Percentiles rank a stretch among this genome's conserved stretches.
These are phyloP conservation scores for Salix udensis DNA, from an alignment of 345 rosid genomes.

Conservation along the genomic window DNA sequence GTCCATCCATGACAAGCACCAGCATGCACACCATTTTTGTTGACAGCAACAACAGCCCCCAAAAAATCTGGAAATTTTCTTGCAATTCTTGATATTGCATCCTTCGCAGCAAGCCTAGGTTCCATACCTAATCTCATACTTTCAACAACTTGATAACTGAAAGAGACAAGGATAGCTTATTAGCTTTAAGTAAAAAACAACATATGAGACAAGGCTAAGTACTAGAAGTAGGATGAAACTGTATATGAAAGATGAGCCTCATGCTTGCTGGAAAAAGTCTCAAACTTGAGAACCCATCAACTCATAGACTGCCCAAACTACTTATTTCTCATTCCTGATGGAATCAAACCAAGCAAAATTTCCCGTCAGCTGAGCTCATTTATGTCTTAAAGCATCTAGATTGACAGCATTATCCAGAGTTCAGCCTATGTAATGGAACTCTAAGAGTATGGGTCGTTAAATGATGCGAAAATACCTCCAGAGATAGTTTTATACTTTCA, in stretches of 20 bases:
- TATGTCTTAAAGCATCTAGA: background rate
- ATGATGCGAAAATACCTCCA: no score
- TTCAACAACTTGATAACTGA: slow-evolving; percentile 92
- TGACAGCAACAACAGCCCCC: slow-evolving; percentile 85
- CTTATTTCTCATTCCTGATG: background rate
- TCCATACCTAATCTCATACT: slow-evolving; percentile 90
- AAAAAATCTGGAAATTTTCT: slow-evolving; percentile 69
- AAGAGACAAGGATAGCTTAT: background rate
- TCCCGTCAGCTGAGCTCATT: background rate
- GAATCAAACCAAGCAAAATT: background rate
- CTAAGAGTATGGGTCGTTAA: background rate
- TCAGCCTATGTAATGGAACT: background rate
- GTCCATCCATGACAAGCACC: slow-evolving; percentile 96
- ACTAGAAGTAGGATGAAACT: background rate
- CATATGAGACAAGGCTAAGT: background rate
- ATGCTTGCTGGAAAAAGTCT: background rate
- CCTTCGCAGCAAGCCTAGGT: slow-evolving; percentile 71
- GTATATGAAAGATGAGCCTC: background rate
- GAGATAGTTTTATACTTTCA: background rate
- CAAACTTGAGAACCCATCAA: background rate
- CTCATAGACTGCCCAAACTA: background rate
- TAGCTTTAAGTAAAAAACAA: background rate
- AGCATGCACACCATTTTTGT: slow-evolving; percentile 66
- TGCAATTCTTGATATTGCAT: slow-evolving; percentile 71
- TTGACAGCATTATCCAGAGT: background rate